phyloP scores from a whole-genome alignment of 106 monocot genomes.

The Gastrodia elata region DNA sequence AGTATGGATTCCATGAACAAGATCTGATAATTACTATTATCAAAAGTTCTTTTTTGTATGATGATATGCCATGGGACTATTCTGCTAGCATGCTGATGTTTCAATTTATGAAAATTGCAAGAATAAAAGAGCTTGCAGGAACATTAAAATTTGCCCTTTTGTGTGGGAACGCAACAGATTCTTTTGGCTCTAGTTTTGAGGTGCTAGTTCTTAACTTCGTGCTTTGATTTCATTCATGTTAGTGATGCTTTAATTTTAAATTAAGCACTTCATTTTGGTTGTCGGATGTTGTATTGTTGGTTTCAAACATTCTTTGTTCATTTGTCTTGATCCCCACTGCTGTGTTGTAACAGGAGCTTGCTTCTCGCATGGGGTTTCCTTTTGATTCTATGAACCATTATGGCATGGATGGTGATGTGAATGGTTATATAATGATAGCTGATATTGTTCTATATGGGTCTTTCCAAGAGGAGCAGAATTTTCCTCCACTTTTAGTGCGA shows the following conservation, averaged over 20 bases:
- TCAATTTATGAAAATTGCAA: slow-evolving; percentile 30
- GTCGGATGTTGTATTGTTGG: background rate
- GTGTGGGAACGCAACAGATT: slow-evolving; percentile 56
- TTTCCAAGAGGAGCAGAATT: slow-evolving; percentile 66
- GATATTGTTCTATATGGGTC: slow-evolving; percentile 75
- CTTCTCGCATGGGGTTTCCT: slow-evolving; percentile 50
- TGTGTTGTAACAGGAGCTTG: slow-evolving; percentile 46
- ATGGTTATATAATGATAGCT: slow-evolving; percentile 42
- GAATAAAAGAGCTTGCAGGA: slow-evolving; percentile 21
- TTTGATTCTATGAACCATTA: slow-evolving; percentile 47
- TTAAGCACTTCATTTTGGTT: background rate
- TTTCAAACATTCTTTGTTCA: background rate
- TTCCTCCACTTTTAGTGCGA: slow-evolving; percentile 69
- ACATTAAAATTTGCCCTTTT: slow-evolving; percentile 55
- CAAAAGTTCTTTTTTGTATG: slow-evolving; percentile 54
- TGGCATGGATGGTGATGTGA: slow-evolving; percentile 56
- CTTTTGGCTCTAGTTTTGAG: slow-evolving; percentile 48
- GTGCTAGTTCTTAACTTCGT: slow-evolving; percentile 18
- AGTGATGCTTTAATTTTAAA: background rate
- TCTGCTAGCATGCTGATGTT: slow-evolving; percentile 42
- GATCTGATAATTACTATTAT: slow-evolving; percentile 61
- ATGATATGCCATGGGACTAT: slow-evolving; percentile 60
- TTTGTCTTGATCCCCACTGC: background rate
- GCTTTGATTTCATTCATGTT: background rate
- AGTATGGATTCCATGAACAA: slow-evolving; percentile 47